phyloP scores from a whole-genome alignment of 352 stramenopile genomes.

The Phytophthora vignae region DNA sequence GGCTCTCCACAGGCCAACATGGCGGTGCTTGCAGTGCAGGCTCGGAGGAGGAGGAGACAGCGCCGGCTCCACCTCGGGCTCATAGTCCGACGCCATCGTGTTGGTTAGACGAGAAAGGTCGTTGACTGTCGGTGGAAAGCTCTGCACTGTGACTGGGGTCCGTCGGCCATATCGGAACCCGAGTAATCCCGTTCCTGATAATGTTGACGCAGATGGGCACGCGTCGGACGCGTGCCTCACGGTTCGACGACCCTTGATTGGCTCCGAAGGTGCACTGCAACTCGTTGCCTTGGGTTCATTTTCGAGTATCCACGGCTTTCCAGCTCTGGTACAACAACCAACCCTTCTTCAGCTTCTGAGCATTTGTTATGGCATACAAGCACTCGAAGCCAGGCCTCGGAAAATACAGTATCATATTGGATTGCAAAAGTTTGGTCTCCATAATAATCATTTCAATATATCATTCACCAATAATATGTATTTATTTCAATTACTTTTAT shows the following conservation, averaged over 20 bases:
- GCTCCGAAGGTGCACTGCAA: constrained; percentile 16
- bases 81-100: constrained; percentile 5
- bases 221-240: constrained; percentile 11
- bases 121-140: constrained; percentile 9
- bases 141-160: constrained; percentile 10
- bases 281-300: neutral
- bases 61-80: constrained; percentile 12
- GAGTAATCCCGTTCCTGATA: constrained; percentile 18
- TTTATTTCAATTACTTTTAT: no score
- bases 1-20: constrained; percentile 2
- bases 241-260: constrained; percentile 17
- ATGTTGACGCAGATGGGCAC: constrained; percentile 14
- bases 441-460: no score
- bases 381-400: no score
- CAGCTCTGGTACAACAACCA: no score
- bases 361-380: no score
- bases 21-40: neutral
- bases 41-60: constrained; percentile 1
- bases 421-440: no score
- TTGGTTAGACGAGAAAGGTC: no score
- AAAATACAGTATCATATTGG: no score
- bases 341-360: no score
- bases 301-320: no score
- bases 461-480: no score
- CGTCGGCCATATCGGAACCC: neutral